phyloP scores from a whole-genome alignment of 768 basidiomycete genomes.

The Tubosaeta sp. region DNA sequence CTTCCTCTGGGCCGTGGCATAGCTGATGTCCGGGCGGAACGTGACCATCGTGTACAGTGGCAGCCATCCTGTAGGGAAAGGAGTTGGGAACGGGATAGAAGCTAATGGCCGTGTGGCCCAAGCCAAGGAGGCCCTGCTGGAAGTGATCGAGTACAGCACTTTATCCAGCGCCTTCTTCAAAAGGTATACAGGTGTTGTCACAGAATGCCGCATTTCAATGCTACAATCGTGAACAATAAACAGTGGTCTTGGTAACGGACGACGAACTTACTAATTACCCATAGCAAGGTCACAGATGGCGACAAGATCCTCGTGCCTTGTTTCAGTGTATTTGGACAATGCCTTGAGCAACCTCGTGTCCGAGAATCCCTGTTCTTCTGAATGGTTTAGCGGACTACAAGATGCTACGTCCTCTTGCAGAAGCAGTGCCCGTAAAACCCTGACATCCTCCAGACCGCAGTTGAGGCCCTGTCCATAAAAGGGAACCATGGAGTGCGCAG shows the following conservation, averaged over 20 bases:
- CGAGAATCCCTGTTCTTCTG: constrained; percentile 30
- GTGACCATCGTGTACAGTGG: constrained; percentile 98
- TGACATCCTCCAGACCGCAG: constrained; percentile 95
- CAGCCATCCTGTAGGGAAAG: constrained; percentile 73
- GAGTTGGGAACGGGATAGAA: constrained; percentile 54
- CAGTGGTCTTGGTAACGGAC: constrained; percentile 21
- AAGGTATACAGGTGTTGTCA: constrained; percentile 75
- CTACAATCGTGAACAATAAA: constrained; percentile 41
- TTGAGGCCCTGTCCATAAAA: constrained; percentile 98
- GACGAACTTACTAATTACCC: constrained; percentile 85
- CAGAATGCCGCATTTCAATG: constrained; percentile 91
- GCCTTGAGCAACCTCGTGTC: constrained; percentile 62
- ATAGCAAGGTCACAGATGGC: constrained; percentile 92
- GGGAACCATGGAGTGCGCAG: constrained; percentile 98
- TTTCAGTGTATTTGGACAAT: constrained; percentile 73
- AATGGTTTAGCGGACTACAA: constrained; percentile 30
- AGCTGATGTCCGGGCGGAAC: constrained; percentile 93
- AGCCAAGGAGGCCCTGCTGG: constrained; percentile 43
- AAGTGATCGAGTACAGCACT: constrained; percentile 60
- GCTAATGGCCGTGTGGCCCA: constrained; percentile 45
- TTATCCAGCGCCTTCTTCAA: constrained; percentile 80
- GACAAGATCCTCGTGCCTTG: constrained; percentile 80
- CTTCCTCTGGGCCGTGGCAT: constrained; percentile 71
- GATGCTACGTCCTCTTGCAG: constrained; percentile 63
- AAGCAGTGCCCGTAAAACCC: constrained; percentile 76